phyloP scores from a whole-genome alignment of 331 rosid species.

The Rosa hybrid region DNA sequence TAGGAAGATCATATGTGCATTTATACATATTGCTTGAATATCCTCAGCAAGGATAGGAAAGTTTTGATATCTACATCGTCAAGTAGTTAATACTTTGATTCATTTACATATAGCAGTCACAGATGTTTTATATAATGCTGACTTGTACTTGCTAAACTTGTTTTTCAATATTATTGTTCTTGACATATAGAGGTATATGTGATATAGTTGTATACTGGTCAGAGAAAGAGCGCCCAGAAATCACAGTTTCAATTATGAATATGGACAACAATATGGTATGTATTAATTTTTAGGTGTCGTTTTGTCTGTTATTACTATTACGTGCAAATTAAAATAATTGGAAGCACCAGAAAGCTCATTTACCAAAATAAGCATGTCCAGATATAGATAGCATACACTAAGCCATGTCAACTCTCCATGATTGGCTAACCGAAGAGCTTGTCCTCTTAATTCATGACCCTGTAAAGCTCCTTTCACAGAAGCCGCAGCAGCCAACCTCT shows the following conservation, averaged over 20 bases:
- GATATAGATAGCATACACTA: slow-evolving; percentile 54
- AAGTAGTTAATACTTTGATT: too few relatives aligned
- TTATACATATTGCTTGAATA: too few relatives aligned
- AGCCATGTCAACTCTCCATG: slow-evolving; percentile 95
- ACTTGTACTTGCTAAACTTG: too few relatives aligned
- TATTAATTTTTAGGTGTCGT: neutral
- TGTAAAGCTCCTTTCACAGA: slow-evolving; percentile 91
- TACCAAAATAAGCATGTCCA: slow-evolving; percentile 18
- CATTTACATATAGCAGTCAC: too few relatives aligned
- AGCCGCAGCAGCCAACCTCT: slow-evolving; percentile 90
- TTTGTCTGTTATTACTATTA: neutral
- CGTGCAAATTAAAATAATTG: neutral
- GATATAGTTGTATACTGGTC: neutral
- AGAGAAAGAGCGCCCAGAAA: neutral
- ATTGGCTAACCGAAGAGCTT: slow-evolving; percentile 86
- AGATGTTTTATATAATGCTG: too few relatives aligned
- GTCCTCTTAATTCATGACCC: slow-evolving; percentile 86
- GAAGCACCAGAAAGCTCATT: neutral
- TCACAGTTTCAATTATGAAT: slow-evolving; percentile 2
- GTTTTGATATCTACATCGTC: too few relatives aligned
- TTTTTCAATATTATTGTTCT: too few relatives aligned
- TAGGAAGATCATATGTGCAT: too few relatives aligned
- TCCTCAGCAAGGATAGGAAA: too few relatives aligned
- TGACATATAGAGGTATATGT: too few relatives aligned
- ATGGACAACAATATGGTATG: neutral